Percentiles rank a stretch among this genome's conserved stretches.
phyloP scores from a whole-genome alignment of 129 eudicot genomes.

The Mikania micrantha region DNA sequence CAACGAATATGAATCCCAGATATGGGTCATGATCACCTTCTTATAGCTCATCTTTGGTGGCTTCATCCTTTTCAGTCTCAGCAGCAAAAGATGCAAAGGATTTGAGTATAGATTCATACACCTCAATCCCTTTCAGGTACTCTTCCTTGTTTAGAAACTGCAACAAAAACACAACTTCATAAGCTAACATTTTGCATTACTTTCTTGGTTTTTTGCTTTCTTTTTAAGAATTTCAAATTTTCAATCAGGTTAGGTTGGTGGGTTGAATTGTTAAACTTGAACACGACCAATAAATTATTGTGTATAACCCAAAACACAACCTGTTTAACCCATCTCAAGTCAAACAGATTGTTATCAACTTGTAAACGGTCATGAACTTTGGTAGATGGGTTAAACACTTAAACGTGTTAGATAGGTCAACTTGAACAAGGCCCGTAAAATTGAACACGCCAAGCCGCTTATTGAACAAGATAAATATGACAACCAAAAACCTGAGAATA shows the following conservation, averaged over 20 bases:
- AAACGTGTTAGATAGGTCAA: neutral
- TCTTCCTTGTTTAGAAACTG: slow-evolving; percentile 85
- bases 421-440: neutral
- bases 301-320: neutral
- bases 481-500: too few relatives aligned
- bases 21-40: neutral
- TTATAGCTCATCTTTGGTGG: slow-evolving; percentile 66
- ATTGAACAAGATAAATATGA: too few relatives aligned
- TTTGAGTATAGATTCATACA: slow-evolving; percentile 73
- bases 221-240: neutral
- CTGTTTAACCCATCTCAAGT: neutral
- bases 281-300: neutral
- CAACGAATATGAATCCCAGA: neutral
- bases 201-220: slow-evolving; percentile 1
- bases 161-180: slow-evolving; percentile 15
- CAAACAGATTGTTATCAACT: neutral
- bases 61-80: slow-evolving; percentile 26
- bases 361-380: too few relatives aligned
- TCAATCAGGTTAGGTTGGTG: neutral
- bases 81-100: slow-evolving; percentile 61
- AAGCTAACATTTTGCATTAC: neutral
- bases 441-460: neutral
- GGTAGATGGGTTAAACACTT: neutral
- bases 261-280: neutral
- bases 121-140: slow-evolving; percentile 74